A percentile compares a stretch with the other conserved stretches of the same genome.
Evolutionary conservation across 2,329 filamentous ascomycete species (phyloP).

Genomic region (Colletotrichum lini): DNA sequence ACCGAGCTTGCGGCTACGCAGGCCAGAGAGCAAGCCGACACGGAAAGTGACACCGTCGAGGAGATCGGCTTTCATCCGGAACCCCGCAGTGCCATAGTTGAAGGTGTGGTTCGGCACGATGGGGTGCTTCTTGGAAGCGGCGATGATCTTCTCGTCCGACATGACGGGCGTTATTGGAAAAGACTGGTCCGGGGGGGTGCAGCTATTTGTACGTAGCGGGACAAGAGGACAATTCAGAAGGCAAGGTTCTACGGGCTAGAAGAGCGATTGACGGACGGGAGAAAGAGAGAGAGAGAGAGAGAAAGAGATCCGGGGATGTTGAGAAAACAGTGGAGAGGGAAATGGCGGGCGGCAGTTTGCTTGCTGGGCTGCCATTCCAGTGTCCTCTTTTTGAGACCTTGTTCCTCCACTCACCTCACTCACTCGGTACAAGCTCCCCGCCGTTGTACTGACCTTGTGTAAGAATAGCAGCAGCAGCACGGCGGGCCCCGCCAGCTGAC

Average conservation of each 20-base stretch:
- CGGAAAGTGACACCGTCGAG: constrained; percentile 94
- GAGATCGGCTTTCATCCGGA: constrained; percentile 81
- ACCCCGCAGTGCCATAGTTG: constrained; percentile 78
- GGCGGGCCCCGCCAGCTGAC: constrained; percentile 32
- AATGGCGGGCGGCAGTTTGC: constrained; percentile 16
- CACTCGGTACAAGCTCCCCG: constrained; percentile 22
- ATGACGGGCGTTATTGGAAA: constrained; percentile 53
- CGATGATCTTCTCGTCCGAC: constrained; percentile 67
- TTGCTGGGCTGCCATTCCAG: constrained; percentile 34
- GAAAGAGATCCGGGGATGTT: constrained; percentile 30
- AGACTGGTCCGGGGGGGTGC: neutral
- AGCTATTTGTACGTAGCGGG: constrained; percentile 16
- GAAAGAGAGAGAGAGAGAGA: constrained; percentile 16
- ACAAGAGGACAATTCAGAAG: neutral
- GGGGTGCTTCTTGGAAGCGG: constrained; percentile 74
- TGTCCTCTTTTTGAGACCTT: constrained; percentile 32
- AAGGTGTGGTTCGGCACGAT: constrained; percentile 69
- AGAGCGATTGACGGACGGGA: constrained; percentile 23
- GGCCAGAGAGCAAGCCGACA: constrained; percentile 88
- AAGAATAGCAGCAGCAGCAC: constrained; percentile 7
- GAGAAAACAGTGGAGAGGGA: constrained; percentile 38
- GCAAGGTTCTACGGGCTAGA: neutral
- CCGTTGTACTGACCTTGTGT: constrained; percentile 8
- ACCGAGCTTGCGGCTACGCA: constrained; percentile 90
- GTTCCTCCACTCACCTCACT: constrained; percentile 18